Evolutionary conservation across 306 rosid species (phyloP).

Genomic region (Leucaena leucocephala): DNA sequence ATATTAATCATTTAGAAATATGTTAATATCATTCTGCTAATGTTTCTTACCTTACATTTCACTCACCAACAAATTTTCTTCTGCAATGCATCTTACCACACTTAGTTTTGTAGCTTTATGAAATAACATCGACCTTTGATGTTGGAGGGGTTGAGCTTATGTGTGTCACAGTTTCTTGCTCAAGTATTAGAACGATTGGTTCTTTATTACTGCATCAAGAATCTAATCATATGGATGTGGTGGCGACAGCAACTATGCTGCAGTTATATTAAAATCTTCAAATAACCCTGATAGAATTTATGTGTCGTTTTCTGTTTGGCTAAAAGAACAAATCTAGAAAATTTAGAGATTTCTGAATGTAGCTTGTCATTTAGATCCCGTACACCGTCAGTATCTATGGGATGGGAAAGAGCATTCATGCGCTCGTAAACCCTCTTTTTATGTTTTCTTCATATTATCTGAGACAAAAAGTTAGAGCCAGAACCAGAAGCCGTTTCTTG

Average conservation of each 20-base stretch:
- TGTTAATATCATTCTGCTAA: neutral
- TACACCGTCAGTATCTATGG: neutral
- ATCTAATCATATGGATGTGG: neutral
- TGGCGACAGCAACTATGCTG: neutral
- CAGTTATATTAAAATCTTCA: neutral
- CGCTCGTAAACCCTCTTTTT: neutral
- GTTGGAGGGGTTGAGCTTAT: neutral
- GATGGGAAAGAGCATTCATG: neutral
- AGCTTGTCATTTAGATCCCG: neutral
- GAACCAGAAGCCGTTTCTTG: neutral
- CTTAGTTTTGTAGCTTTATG: conserved; percentile 27
- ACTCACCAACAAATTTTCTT: neutral
- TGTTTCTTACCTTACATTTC: neutral
- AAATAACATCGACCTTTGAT: neutral
- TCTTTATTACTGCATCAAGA: conserved; percentile 29
- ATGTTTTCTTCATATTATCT: neutral
- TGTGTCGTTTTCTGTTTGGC: neutral
- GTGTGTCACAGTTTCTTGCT: neutral
- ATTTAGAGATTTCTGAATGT: conserved; percentile 10
- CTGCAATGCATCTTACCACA: conserved; percentile 28
- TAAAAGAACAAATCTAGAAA: neutral
- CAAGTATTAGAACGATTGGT: neutral
- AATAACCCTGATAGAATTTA: neutral
- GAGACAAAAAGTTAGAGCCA: neutral
- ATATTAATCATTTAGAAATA: neutral